A percentile compares a stretch with the other conserved stretches of the same genome.
Conservation (phyloP, 1,284 basidiomycete species). For the Lentinula novae-zelandiae region DNA sequence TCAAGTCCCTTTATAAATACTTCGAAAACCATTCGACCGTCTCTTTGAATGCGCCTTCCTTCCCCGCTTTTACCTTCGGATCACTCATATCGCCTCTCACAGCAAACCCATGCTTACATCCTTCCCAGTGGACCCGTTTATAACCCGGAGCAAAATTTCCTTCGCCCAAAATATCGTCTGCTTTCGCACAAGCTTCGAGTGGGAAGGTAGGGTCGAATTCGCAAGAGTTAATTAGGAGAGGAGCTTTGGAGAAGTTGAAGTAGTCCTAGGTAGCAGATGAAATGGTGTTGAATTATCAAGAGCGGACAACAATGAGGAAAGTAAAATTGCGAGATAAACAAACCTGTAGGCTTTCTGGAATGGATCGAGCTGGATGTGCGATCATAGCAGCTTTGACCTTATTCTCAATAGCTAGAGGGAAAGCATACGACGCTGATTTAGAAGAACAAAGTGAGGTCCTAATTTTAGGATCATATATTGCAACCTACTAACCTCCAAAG, state of each 20-base stretch:
- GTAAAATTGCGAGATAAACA: background rate
- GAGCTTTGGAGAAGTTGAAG: constrained; percentile 38
- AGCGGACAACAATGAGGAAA: too few species aligned
- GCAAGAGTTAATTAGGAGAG: constrained; percentile 63
- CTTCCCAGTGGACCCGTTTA: constrained; percentile 50
- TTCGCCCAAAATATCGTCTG: constrained; percentile 54
- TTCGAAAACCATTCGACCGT: constrained; percentile 46
- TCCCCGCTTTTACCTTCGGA: constrained; percentile 7
- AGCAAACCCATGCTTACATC: constrained; percentile 19
- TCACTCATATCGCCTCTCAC: constrained; percentile 4
- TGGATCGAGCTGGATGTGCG: constrained; percentile 52
- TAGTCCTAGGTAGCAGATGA: constrained; percentile 40
- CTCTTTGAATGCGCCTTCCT: constrained; percentile 3
- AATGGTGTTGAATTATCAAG: background rate
- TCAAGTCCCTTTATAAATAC: constrained; percentile 19
- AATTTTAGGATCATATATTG: constrained; percentile 10
- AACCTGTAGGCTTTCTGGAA: constrained; percentile 13
- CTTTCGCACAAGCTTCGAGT: constrained; percentile 32
- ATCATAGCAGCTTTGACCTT: constrained; percentile 50
- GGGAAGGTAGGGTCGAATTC: constrained; percentile 50
- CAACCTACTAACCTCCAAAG: constrained; percentile 48
- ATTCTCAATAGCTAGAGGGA: constrained; percentile 66
- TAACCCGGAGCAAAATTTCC: constrained; percentile 47
- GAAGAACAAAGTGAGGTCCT: too few species aligned
- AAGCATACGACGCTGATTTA: constrained; percentile 47